phyloP scores from a whole-genome alignment of 495 filamentous ascomycete genomes.

The Glutinoglossum americanum region DNA sequence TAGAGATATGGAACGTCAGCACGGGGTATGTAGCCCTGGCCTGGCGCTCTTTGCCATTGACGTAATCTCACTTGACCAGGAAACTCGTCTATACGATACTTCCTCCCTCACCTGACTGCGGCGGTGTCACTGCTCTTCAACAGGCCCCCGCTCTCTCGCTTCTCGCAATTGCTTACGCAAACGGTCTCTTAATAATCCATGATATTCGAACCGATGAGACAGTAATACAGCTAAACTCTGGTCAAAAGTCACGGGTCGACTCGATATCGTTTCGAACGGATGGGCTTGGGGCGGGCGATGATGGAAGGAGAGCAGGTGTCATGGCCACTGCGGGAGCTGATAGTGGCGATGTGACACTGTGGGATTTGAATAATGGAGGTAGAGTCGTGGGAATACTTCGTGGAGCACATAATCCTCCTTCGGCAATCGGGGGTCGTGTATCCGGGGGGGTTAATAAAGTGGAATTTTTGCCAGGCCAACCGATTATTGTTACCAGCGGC shows the following conservation, averaged over 20 bases:
- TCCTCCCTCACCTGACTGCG: conserved; percentile 39
- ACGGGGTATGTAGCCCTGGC: conserved; percentile 26
- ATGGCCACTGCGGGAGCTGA: conserved; percentile 60
- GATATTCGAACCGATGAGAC: conserved; percentile 57
- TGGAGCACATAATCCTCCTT: conserved; percentile 60
- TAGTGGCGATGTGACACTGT: conserved; percentile 76
- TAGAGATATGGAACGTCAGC: conserved; percentile 94
- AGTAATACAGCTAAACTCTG: conserved; percentile 40
- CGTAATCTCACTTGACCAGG: neutral
- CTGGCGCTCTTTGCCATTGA: neutral
- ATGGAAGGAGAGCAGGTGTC: conserved; percentile 56
- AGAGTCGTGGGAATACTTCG: conserved; percentile 62
- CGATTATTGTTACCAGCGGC: conserved; percentile 71
- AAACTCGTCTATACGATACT: conserved; percentile 72
- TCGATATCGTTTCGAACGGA: conserved; percentile 85
- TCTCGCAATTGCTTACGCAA: conserved; percentile 70
- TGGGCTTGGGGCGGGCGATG: conserved; percentile 70
- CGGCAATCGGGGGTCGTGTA: conserved; percentile 31
- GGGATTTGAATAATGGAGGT: conserved; percentile 81
- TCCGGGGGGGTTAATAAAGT: conserved; percentile 45
- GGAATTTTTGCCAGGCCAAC: conserved; percentile 82
- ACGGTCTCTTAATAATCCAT: conserved; percentile 55
- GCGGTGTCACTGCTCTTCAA: conserved; percentile 62
- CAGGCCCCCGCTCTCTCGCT: conserved; percentile 64
- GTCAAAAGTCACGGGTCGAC: conserved; percentile 34